Percentiles rank a stretch among this genome's conserved stretches.
phyloP scores from a whole-genome alignment of 306 rosid species.

The Acacia crassicarpa region DNA sequence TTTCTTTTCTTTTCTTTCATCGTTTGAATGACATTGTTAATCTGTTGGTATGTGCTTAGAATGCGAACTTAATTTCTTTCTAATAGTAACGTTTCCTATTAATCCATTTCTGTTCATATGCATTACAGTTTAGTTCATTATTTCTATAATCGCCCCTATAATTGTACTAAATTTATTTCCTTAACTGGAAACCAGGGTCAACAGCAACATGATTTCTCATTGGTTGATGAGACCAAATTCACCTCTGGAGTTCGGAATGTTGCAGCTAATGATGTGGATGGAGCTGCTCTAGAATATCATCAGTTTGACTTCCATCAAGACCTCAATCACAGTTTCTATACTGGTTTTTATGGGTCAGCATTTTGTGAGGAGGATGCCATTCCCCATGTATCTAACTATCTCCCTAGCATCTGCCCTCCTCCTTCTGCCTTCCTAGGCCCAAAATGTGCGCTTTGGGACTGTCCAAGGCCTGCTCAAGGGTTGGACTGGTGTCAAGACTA shows the following conservation, averaged over 20 bases:
- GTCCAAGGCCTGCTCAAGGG: constrained; percentile 69
- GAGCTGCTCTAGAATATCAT: constrained; percentile 67
- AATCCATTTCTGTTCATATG: neutral
- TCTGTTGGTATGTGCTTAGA: neutral
- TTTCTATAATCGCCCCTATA: constrained; percentile 33
- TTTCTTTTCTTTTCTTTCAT: neutral
- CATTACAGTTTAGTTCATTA: constrained; percentile 31
- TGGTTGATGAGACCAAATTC: constrained; percentile 64
- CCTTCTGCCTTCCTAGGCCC: constrained; percentile 98
- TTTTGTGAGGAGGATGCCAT: constrained; percentile 60
- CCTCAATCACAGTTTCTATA: constrained; percentile 57
- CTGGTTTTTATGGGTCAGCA: constrained; percentile 48
- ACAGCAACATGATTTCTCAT: constrained; percentile 64
- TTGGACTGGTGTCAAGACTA: constrained; percentile 91
- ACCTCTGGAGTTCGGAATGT: constrained; percentile 55
- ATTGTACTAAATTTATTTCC: constrained; percentile 49
- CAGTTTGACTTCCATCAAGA: constrained; percentile 68
- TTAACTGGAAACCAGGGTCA: constrained; percentile 58
- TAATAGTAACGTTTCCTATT: neutral
- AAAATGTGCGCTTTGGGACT: constrained; percentile 98
- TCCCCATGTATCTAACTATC: constrained; percentile 72
- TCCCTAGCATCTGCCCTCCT: constrained; percentile 84
- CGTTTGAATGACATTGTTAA: neutral
- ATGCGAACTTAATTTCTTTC: neutral
- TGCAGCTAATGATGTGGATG: constrained; percentile 61